Percentiles rank a stretch among this genome's conserved stretches.
Evolutionary conservation across 164 flowering plant species (phyloP).

Genomic region (Umbilicus rupestris): DNA sequence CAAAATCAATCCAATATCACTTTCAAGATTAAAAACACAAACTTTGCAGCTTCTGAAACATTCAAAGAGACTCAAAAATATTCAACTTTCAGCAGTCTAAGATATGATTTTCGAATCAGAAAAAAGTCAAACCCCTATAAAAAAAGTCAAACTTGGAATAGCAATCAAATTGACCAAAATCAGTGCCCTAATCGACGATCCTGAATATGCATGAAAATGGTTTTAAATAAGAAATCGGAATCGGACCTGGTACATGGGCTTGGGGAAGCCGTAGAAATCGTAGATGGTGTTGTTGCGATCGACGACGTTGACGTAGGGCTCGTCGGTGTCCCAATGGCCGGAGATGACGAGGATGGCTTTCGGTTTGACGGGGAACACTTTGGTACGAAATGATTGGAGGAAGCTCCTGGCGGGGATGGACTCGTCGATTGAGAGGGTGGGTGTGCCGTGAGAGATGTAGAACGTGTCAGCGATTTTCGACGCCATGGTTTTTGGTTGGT

Average conservation of each 20-base stretch:
- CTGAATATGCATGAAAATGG: no score
- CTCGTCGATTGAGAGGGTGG: constrained; percentile 31
- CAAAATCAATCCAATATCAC: background rate
- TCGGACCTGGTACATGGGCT: constrained; percentile 63
- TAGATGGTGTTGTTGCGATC: constrained; percentile 32
- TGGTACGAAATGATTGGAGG: constrained; percentile 24
- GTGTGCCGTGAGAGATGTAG: constrained; percentile 36
- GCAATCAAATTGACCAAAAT: background rate
- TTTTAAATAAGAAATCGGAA: no score
- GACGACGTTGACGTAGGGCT: constrained; percentile 12
- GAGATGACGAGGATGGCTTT: constrained; percentile 57
- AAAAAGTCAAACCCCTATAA: background rate
- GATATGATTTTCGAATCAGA: no score
- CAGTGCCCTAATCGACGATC: background rate
- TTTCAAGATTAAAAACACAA: background rate
- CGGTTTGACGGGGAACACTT: constrained; percentile 29
- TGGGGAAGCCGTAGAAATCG: constrained; percentile 74
- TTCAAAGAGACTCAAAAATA: background rate
- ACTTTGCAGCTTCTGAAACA: no score
- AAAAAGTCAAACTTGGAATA: background rate
- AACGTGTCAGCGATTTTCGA: constrained; percentile 10
- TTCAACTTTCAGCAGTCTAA: background rate
- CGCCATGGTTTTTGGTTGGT: background rate
- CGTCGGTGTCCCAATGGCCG: constrained; percentile 58
- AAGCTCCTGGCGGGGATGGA: constrained; percentile 38